Base-by-base conservation (phyloP, 306 rosid species). In the Canavalia ensiformis region DNA sequence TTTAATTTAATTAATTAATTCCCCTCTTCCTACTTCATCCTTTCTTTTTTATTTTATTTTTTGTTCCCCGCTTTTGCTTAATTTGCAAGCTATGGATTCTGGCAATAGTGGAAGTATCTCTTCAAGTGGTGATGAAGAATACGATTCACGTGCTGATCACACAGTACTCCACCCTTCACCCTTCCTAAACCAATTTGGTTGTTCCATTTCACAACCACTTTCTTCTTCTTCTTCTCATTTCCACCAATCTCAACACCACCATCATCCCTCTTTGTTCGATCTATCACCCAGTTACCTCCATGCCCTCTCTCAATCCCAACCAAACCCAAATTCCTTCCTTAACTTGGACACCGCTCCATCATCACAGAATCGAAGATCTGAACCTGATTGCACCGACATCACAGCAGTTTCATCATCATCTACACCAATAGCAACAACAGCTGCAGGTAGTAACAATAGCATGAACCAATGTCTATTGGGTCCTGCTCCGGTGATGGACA, bases 111-210 rank as follows among this genome's bases (percentile, higher is more conserved):
- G 94, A 79, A 93, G 99, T 68, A 84, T 89, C 81, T 93, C 99
- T 72, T 93, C 99, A 7, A 95, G 99, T 81, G 92, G 94, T 6
- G 99, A 88, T 25, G 99, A 93, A 78, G 97, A 94, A 65, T 88
- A 92, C 42, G 97, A 95, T 82, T 95, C 97, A 59, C 83, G 86
- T 39, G 29, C 81, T 50, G 68, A 83, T 58, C 77, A 83, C 30
- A 74, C 47, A 49, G 10, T 59, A 4, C 55, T 77, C 67, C 90
- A 87, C 18, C 49, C 80, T 59, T 72, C 84, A 47, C 47, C 84
- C 64, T 74, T 82, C 2, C 60, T 92, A 81, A 82, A 87, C 71
- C 87, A 73, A 49, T 83, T 86, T 5, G 62, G 30, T 76, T 84
- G 30, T 76, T 84, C 89, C 18, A 60, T 85, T 47, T 77, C 85